Evolutionary conservation across 768 basidiomycete species (phyloP).

Genomic region (Mycena latifolia): DNA sequence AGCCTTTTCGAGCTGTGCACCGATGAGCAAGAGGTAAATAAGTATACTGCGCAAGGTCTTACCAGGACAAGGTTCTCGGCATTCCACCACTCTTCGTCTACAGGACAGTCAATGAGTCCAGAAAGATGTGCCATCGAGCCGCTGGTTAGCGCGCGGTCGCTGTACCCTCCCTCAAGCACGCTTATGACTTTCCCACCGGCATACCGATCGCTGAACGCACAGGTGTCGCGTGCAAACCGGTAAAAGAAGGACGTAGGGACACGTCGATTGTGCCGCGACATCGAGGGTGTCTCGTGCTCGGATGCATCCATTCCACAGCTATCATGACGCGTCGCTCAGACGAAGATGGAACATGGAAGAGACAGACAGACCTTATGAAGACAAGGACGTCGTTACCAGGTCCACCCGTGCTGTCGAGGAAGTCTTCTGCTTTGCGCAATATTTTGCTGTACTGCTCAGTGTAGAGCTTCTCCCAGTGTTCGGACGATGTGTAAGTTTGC

Average conservation of each 20-base stretch:
- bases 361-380: slow-evolving; percentile 79
- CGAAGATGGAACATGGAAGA: not conserved
- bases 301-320: slow-evolving; percentile 97
- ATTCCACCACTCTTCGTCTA: slow-evolving; percentile 71
- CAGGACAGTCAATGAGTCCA: slow-evolving; percentile 65
- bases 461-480: slow-evolving; percentile 82
- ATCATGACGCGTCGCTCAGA: slow-evolving; percentile 4
- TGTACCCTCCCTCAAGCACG: slow-evolving; percentile 96
- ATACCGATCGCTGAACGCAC: slow-evolving; percentile 71
- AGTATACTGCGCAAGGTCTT: slow-evolving; percentile 26
- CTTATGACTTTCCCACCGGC: slow-evolving; percentile 82
- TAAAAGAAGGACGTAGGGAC: slow-evolving; percentile 90
- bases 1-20: slow-evolving; percentile 70
- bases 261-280: slow-evolving; percentile 93
- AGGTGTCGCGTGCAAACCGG: slow-evolving; percentile 82
- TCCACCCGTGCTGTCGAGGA: slow-evolving; percentile 75
- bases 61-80: slow-evolving; percentile 72
- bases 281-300: slow-evolving; percentile 89
- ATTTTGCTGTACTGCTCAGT: slow-evolving; percentile 71
- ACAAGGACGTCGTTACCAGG: slow-evolving; percentile 79
- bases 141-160: slow-evolving; percentile 87
- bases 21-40: not conserved
- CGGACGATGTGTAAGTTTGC: slow-evolving; percentile 74
- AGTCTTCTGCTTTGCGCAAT: slow-evolving; percentile 75
- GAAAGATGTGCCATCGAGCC: slow-evolving; percentile 86